A percentile compares a stretch with the other conserved stretches of the same genome.
These are phyloP conservation scores for Clarireedia sp. DNA, from an alignment of 2,329 filamentous ascomycete genomes.

Conservation along the genomic window DNA sequence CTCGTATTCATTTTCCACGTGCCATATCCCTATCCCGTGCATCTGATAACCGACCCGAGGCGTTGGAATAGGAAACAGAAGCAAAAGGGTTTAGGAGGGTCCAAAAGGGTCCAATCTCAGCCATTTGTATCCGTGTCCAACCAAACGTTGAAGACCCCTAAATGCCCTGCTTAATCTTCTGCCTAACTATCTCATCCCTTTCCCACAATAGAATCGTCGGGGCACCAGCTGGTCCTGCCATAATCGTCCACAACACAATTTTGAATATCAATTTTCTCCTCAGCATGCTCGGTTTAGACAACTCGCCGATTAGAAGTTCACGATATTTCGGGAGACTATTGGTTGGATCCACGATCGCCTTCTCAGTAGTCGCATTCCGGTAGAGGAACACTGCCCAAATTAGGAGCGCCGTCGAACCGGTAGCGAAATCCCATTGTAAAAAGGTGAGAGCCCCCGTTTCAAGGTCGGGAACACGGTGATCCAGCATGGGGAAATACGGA, in stretches of 20 bases:
- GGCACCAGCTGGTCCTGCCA: slow-evolving; percentile 38
- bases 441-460: slow-evolving; percentile 37
- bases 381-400: slow-evolving; percentile 38
- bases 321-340: slow-evolving; percentile 14
- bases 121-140: not conserved
- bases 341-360: slow-evolving; percentile 13
- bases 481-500: slow-evolving; percentile 29
- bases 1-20: too few species aligned
- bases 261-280: slow-evolving; percentile 29
- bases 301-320: slow-evolving; percentile 15
- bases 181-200: slow-evolving; percentile 35
- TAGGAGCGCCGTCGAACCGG: slow-evolving; percentile 35
- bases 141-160: not conserved
- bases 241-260: slow-evolving; percentile 28
- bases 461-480: slow-evolving; percentile 13
- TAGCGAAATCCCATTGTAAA: slow-evolving; percentile 41
- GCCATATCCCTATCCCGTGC: too few species aligned
- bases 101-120: not conserved
- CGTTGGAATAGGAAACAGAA: too few species aligned
- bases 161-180: slow-evolving; percentile 24
- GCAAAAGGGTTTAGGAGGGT: too few species aligned
- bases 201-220: slow-evolving; percentile 41
- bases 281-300: slow-evolving; percentile 15
- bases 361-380: slow-evolving; percentile 21
- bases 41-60: too few species aligned